Percentiles rank a stretch among this genome's conserved stretches.
These are phyloP conservation scores for Tremellales sp. DNA, from an alignment of 1,284 basidiomycete species.

Conservation along the genomic window DNA sequence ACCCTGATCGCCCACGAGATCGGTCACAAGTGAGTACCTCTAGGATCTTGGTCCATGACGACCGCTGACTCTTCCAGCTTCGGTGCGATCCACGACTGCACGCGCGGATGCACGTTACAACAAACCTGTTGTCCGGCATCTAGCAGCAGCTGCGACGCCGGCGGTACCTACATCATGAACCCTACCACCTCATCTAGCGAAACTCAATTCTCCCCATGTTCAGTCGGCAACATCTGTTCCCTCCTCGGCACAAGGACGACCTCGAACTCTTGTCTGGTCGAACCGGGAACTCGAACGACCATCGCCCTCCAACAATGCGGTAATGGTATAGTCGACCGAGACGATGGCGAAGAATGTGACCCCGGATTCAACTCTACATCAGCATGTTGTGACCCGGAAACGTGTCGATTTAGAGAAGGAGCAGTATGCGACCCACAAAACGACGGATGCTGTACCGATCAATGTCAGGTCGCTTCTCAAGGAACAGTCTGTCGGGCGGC, in stretches of 20 bases:
- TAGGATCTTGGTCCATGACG: neutral
- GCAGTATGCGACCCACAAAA: slow-evolving; percentile 78
- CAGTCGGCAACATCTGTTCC: slow-evolving; percentile 78
- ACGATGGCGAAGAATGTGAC: slow-evolving; percentile 74
- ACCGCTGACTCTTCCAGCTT: slow-evolving; percentile 60
- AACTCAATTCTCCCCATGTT: slow-evolving; percentile 70
- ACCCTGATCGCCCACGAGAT: slow-evolving; percentile 82
- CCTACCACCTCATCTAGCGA: slow-evolving; percentile 66
- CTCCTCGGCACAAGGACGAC: slow-evolving; percentile 39
- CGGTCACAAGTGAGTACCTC: slow-evolving; percentile 47
- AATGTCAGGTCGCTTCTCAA: slow-evolving; percentile 65
- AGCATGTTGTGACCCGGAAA: slow-evolving; percentile 69
- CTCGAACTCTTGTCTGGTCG: slow-evolving; percentile 61
- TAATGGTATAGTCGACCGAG: slow-evolving; percentile 51
- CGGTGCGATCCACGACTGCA: slow-evolving; percentile 75
- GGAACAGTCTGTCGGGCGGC: slow-evolving; percentile 65
- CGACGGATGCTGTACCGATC: slow-evolving; percentile 68
- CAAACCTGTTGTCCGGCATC: slow-evolving; percentile 69
- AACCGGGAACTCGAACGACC: slow-evolving; percentile 49
- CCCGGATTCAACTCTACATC: slow-evolving; percentile 64
- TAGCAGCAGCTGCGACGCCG: slow-evolving; percentile 61
- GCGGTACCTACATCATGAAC: slow-evolving; percentile 70
- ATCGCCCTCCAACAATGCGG: slow-evolving; percentile 47
- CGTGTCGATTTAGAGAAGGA: slow-evolving; percentile 69
- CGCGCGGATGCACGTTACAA: slow-evolving; percentile 59